Conservation (phyloP, 805 yeast species). For the Lipomyces sp. region DNA sequence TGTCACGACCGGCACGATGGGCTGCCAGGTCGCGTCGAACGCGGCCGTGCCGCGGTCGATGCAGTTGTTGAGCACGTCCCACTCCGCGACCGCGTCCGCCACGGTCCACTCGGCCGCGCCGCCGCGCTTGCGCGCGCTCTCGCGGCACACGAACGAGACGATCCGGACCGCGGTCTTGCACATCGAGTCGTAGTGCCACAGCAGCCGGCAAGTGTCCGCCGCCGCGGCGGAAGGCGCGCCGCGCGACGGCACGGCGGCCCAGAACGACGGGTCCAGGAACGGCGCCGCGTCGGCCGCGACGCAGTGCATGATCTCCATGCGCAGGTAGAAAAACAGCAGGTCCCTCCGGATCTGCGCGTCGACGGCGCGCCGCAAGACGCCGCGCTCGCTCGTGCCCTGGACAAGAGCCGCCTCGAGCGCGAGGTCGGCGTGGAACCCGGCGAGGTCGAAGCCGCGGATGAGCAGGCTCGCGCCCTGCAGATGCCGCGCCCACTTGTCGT, state of each 20-base stretch:
- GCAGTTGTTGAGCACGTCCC: constrained; percentile 2
- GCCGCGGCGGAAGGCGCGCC: neutral
- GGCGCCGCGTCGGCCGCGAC: constrained; percentile 11
- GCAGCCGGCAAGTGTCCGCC: neutral
- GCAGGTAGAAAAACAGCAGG: constrained; percentile 11
- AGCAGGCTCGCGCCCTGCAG: constrained; percentile 15
- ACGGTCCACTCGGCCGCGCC: neutral
- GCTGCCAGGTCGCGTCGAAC: constrained; percentile 4
- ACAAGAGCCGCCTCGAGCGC: neutral
- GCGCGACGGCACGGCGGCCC: constrained; percentile 10
- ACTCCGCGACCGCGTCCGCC: neutral
- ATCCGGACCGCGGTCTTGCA: constrained; percentile 4
- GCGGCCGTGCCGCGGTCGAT: neutral
- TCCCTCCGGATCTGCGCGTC: constrained; percentile 17
- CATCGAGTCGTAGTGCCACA: constrained; percentile 7
- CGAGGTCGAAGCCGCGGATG: constrained; percentile 8
- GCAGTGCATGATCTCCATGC: constrained; percentile 16
- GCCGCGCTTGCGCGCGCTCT: constrained; percentile 13
- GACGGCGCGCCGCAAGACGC: constrained; percentile 1
- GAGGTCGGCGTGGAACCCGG: constrained; percentile 3
- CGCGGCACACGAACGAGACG: constrained; percentile 9
- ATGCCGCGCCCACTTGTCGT: constrained; percentile 23
- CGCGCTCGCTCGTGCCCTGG: neutral
- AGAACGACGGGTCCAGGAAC: constrained; percentile 3
- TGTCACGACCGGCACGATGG: too few relatives aligned